These are phyloP conservation scores for Houttuynia cordata DNA, from an alignment of 164 flowering plant species.

Conservation along the genomic window DNA sequence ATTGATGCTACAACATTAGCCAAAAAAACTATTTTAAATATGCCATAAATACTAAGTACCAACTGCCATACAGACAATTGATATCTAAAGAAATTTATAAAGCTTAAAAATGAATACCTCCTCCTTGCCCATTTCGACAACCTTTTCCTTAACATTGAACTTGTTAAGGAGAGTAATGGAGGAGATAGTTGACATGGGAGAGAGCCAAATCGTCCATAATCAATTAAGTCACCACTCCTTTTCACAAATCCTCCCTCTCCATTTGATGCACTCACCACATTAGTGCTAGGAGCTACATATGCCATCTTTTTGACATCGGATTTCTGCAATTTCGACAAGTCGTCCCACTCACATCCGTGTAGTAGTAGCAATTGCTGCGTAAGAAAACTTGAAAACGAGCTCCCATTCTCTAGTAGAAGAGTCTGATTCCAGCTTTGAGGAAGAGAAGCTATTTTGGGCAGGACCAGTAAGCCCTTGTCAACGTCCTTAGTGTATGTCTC, in stretches of 20 bases:
- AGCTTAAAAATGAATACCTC: constrained; percentile 11
- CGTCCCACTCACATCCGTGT: background rate
- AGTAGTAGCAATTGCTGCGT: background rate
- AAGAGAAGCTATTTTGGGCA: background rate
- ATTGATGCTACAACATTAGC: background rate
- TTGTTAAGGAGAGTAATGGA: constrained; percentile 19
- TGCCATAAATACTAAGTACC: no score
- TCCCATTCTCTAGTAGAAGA: background rate
- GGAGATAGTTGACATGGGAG: constrained; percentile 32
- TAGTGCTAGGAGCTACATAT: background rate
- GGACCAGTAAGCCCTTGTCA: background rate
- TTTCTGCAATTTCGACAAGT: background rate
- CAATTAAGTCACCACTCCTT: constrained; percentile 30
- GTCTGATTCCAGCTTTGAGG: background rate
- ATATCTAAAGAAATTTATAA: background rate
- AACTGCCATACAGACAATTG: no score
- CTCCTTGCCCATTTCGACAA: constrained; percentile 11
- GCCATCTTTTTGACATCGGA: background rate
- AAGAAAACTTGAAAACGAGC: background rate
- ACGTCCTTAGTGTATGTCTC: background rate
- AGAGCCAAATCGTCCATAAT: constrained; percentile 33
- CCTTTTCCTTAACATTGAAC: constrained; percentile 20
- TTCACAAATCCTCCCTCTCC: constrained; percentile 21
- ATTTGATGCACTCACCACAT: background rate
- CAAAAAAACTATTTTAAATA: no score